Conservation (phyloP, 371 early-diverging fungal genomes). For the Rhizopus delemar region DNA sequence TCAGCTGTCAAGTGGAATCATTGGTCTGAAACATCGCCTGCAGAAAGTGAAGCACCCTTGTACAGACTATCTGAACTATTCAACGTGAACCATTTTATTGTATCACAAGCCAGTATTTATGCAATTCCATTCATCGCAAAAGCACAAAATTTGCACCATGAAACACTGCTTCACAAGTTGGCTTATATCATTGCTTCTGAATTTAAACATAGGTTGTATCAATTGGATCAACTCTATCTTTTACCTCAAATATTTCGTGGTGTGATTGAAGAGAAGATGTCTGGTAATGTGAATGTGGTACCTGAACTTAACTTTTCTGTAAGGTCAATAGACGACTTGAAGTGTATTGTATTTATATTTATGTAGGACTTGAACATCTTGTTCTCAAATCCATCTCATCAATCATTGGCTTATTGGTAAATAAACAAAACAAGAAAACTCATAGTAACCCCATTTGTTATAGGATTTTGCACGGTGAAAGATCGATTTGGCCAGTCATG, state of each 20-base stretch:
- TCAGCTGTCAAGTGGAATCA: constrained; percentile 57
- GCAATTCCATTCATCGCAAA: constrained; percentile 66
- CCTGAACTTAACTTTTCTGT: constrained; percentile 53
- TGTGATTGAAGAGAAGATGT: constrained; percentile 63
- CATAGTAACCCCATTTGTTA: not conserved
- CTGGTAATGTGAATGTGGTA: constrained; percentile 70
- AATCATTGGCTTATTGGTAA: constrained; percentile 70
- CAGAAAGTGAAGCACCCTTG: constrained; percentile 66
- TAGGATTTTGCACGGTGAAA: constrained; percentile 78
- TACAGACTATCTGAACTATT: constrained; percentile 70
- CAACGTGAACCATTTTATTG: constrained; percentile 78
- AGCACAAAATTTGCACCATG: constrained; percentile 52
- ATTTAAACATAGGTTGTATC: constrained; percentile 61
- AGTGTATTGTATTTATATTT: not conserved
- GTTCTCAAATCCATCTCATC: constrained; percentile 78
- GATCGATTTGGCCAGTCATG: constrained; percentile 82
- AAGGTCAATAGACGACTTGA: constrained; percentile 11
- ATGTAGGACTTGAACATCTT: constrained; percentile 66
- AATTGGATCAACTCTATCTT: constrained; percentile 61
- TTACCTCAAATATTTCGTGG: constrained; percentile 60
- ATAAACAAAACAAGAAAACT: not conserved
- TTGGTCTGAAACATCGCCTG: constrained; percentile 51
- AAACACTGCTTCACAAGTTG: constrained; percentile 43
- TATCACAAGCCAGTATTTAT: constrained; percentile 70
- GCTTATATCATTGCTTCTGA: constrained; percentile 60